Evolutionary conservation across 2,329 filamentous ascomycete genomes (phyloP), one percentile per base, ranked within the genome.

Genomic region (Claviceps purpurea): DNA sequence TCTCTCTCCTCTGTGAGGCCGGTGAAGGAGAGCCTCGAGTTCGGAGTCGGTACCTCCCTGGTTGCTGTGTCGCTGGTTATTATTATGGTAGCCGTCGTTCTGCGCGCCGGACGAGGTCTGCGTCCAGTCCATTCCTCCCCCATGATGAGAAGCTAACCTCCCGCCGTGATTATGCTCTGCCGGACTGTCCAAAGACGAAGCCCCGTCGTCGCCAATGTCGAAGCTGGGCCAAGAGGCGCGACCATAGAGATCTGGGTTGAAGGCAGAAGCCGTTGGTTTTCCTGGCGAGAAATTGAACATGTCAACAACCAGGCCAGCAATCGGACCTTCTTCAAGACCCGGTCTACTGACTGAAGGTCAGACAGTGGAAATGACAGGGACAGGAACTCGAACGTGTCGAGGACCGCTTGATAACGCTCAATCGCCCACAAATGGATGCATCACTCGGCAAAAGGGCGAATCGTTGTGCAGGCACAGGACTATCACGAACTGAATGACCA

Each of bases 111-210:
- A 60, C 5, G 63, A 56, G 10, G 60, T 61, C 30, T 67, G 58
- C 11, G 63, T 59, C 69, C 69, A 71, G 56, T 71, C 69, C 69
- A 71, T 71, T 34, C 56, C 56, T 47, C 59, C 59, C 37, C 61
- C 55, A 43, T 59, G 55, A 55, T 56, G 54, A 53, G 65, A 65
- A 40, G 58, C 56, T 54, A 57, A 60, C 47, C 55, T 55, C 54
- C 56, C 56, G 47, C 57, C 59, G 55, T 68, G 59, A 26, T 57
- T 54, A 24, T 59, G 41, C 44, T 63, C 59, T 24, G 60, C 55
- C 50, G 57, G 50, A 37, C 54, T 37, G 45, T 52, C 56, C 18
- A 60, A 57, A 47, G 61, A 57, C 48, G 62, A 56, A 39, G 56
- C 52, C 24, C 52, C 56, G 46, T 57, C 53, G 53, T 57, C 52